A percentile compares a stretch with the other conserved stretches of the same genome.
Evolutionary conservation across 192 early-diverging fungal species (phyloP).

Genomic region (Backusella westeae): DNA sequence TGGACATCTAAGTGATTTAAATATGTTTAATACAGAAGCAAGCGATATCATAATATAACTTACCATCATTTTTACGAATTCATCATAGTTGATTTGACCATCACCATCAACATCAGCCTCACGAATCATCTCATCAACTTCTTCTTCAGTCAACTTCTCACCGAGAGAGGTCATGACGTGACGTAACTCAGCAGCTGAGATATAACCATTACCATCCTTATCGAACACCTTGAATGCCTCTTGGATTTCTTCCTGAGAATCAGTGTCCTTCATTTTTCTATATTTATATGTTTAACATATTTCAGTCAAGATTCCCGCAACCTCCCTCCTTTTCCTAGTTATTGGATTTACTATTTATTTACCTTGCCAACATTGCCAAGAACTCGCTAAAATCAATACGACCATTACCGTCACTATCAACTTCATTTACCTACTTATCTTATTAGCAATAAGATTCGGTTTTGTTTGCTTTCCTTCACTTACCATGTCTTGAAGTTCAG

Average conservation of each 20-base stretch:
- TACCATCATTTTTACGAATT: conserved; percentile 86
- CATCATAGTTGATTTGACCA: conserved; percentile 89
- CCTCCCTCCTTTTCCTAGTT: background rate
- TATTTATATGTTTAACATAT: background rate
- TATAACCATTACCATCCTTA: conserved; percentile 89
- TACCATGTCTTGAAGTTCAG: conserved; percentile 88
- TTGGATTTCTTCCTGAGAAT: conserved; percentile 86
- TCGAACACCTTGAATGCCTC: conserved; percentile 96
- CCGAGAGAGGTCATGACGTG: conserved; percentile 88
- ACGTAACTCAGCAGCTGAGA: conserved; percentile 83
- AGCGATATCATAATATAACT: background rate
- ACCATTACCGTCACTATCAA: conserved; percentile 92
- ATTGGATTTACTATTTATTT: background rate
- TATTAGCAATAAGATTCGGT: background rate
- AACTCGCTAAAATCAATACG: conserved; percentile 95
- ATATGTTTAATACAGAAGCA: background rate
- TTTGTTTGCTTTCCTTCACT: background rate
- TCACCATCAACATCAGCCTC: conserved; percentile 87
- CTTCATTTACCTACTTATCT: conserved; percentile 68
- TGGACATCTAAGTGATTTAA: conserved; percentile 7
- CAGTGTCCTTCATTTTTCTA: conserved; percentile 75
- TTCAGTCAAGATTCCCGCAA: background rate
- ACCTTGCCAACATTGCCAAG: conserved; percentile 88
- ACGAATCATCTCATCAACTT: conserved; percentile 61
- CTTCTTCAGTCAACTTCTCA: conserved; percentile 44